phyloP scores from a whole-genome alignment of 179 eudicot genomes.

The Gypsophila paniculata region DNA sequence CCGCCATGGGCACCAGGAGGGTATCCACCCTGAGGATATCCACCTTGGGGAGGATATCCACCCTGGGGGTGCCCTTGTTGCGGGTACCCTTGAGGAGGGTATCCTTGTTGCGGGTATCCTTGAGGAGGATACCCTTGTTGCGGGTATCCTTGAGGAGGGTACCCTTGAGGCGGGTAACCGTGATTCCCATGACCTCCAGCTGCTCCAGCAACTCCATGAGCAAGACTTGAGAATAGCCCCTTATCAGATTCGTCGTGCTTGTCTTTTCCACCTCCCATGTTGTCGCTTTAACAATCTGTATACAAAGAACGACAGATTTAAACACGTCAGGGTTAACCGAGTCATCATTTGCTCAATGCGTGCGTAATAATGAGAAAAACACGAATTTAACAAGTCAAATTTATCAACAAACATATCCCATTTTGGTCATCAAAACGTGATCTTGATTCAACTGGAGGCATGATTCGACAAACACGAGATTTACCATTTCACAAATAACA shows the following conservation, averaged over 20 bases:
- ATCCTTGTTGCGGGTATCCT: constrained; percentile 28
- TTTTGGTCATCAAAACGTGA: not conserved
- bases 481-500: not conserved
- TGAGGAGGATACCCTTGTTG: constrained; percentile 24
- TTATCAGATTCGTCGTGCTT: constrained; percentile 35
- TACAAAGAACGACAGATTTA: not conserved
- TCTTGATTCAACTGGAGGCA: not conserved
- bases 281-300: constrained; percentile 27
- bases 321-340: not conserved
- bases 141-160: constrained; percentile 21
- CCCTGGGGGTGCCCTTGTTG: constrained; percentile 27
- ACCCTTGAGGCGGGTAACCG: constrained; percentile 33
- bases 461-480: not conserved
- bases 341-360: not conserved
- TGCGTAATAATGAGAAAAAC: not conserved
- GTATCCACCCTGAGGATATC: constrained; percentile 28
- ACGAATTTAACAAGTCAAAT: not conserved
- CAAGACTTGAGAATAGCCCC: constrained; percentile 42
- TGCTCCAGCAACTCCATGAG: constrained; percentile 23
- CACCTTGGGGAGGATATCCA: constrained; percentile 24
- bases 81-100: constrained; percentile 28
- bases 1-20: constrained; percentile 27
- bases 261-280: constrained; percentile 69
- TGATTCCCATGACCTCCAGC: constrained; percentile 31
- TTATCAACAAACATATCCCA: not conserved